Evolutionary conservation across 306 rosid species (phyloP).

Genomic region (Fragaria ananassa): DNA sequence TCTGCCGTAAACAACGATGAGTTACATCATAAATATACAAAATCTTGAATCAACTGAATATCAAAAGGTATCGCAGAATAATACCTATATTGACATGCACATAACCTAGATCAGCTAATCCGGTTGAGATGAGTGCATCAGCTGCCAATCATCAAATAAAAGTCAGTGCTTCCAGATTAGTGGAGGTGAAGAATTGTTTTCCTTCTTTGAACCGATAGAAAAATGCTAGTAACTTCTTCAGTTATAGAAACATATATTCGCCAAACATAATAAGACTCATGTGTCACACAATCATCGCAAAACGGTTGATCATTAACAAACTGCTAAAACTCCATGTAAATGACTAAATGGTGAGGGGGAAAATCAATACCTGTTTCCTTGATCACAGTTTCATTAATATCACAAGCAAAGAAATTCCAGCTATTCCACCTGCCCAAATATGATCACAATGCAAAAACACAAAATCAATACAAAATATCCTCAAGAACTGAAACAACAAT

Average conservation of each 20-base stretch:
- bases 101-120: constrained; percentile 89
- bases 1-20: constrained; percentile 47
- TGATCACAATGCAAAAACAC: background rate
- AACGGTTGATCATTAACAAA: constrained; percentile 14
- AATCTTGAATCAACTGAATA: constrained; percentile 8
- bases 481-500: background rate
- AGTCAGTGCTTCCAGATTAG: constrained; percentile 24
- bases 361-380: constrained; percentile 68
- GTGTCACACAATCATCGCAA: background rate
- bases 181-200: background rate
- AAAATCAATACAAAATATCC: background rate
- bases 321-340: background rate
- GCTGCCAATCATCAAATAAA: constrained; percentile 52
- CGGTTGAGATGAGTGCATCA: constrained; percentile 83
- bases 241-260: background rate
- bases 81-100: constrained; percentile 81
- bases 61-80: constrained; percentile 14
- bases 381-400: constrained; percentile 75
- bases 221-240: background rate
- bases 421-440: constrained; percentile 82
- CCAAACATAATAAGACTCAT: background rate
- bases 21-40: constrained; percentile 17
- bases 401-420: constrained; percentile 98
- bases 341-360: background rate
- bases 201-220: constrained; percentile 1